These are phyloP conservation scores for Amaranthus cruentus DNA, from an alignment of 148 eudicot genomes.

Conservation along the genomic window DNA sequence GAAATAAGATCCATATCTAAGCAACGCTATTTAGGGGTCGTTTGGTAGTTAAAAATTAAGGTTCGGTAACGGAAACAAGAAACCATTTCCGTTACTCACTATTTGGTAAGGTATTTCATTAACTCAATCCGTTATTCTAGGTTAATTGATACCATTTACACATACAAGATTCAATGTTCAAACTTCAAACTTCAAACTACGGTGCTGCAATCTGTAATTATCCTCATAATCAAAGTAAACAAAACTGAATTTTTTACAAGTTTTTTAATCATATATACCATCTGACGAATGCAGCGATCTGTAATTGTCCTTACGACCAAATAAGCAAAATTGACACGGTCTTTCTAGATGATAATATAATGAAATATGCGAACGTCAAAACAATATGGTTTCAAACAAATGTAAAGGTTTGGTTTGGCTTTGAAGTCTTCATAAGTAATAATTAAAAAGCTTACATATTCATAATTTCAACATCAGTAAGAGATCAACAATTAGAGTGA, in stretches of 20 bases:
- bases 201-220: neutral
- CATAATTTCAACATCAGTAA: constrained; percentile 6
- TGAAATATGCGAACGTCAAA: neutral
- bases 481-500: neutral
- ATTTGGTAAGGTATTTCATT: too few species aligned
- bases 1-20: neutral
- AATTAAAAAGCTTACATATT: neutral
- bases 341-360: constrained; percentile 6
- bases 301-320: neutral
- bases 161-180: constrained; percentile 7
- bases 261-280: too few species aligned
- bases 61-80: too few species aligned
- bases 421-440: neutral
- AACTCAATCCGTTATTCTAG: too few species aligned
- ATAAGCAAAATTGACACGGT: constrained; percentile 3
- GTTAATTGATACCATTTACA: neutral
- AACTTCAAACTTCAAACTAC: neutral
- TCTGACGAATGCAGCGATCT: too few species aligned
- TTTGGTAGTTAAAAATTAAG: too few species aligned
- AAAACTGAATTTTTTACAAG: neutral
- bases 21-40: neutral
- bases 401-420: constrained; percentile 6
- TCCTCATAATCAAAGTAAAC: neutral
- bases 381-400: neutral
- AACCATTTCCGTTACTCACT: too few species aligned